Evolutionary conservation across 257 asterid species (phyloP), one percentile per base, ranked within the genome.

Genomic region (Voacanga thouarsii): DNA sequence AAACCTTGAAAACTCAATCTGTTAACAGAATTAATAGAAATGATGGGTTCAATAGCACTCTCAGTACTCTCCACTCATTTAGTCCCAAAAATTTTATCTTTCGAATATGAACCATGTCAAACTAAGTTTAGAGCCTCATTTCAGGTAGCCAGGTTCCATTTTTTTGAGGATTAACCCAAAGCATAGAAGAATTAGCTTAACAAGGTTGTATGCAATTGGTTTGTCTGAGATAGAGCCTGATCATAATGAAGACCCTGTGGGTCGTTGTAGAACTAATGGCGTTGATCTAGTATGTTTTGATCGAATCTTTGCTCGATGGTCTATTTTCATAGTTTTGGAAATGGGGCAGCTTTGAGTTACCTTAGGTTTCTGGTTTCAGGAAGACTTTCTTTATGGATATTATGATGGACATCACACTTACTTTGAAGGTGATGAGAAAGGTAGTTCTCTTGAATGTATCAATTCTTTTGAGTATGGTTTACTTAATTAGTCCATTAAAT

Each of bases 261-360:
- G 92, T 75, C 60, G 86, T 77, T 90, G 94, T 94, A 90, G 90
- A 49, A 94, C 96, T n/a, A 90, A 90, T 72, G 93, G 98, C n/a
- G 84, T 92, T 75, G 87, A 68, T 6, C 77, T 67, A 66, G 98
- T 92, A 73, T 14, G 77, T 64, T 78, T 33, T 59, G 1, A 47
- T 41, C n/a, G 10, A 1, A 1, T 44, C 23, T 60, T 70, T 45
- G 39, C n/a, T 43, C 10, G n/a, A 66, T 26, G 56, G 23, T 56
- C 74, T 71, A 12, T 16, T 41, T 16, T 14, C 43, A 12, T n/a
- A n/a, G n/a, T 16, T 55, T 14, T 61, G 49, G 8, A 1, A 59
- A 75, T 56, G 50, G 50, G 49, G 50, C 49, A 49, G 56, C 56
- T 79, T 78, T 78, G 30, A 65, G 23, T 50, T 55, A 33, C 15